Base-by-base conservation (phyloP, 2,329 filamentous ascomycete species). In the Zymoseptoria tritici region DNA sequence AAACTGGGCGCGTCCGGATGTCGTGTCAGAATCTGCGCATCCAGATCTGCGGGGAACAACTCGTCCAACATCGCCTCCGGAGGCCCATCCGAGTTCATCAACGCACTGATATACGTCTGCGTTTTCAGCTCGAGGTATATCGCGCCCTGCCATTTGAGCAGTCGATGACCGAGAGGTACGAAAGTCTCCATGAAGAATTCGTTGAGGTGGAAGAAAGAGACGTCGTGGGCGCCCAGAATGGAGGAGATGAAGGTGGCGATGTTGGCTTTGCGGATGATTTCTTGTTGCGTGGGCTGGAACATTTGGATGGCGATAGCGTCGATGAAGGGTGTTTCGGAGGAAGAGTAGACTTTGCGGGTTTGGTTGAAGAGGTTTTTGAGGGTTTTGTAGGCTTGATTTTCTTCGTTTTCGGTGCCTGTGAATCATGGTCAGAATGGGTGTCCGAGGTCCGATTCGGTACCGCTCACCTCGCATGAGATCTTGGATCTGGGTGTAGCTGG, bases 121-220 rank as follows among this genome's bases (percentile, higher is more conserved):
- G 85, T 87, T 72, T 88, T 88, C 19, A 88, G 73, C 62, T 87
- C 84, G 13, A 87, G 76, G 64, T 82, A 85, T 24, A 88, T 74
- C 13, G 81, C 79, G 1, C 82, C 83, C 66, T 86, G 83, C 61
- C 80, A 82, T 65, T 85, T 84, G 20, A 84, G 72, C 21, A 88
- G 70, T 9, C 81, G 77, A 46, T 78, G 79, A 22, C 83, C 82
- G 57, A 84, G 79, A 0, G 83, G 81, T 8, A 86, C 82, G 68
- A 87, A 87, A 0, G 83, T 83, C 52, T 86, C 81, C 22, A 87
- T 75, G 67, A 87, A 87, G 64, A 81, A 78, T 52, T 85, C 80
- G 66, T 87, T 84, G 51, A 87, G 73, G 62, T 86, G 82, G 54
- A 81, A 82, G 65, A 87, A 86, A 9, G 83, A 83, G 61, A 87